Percentiles rank a stretch among this genome's conserved stretches.
These are phyloP conservation scores for Geranium rotundifolium DNA, from an alignment of 345 rosid genomes.

Conservation along the genomic window DNA sequence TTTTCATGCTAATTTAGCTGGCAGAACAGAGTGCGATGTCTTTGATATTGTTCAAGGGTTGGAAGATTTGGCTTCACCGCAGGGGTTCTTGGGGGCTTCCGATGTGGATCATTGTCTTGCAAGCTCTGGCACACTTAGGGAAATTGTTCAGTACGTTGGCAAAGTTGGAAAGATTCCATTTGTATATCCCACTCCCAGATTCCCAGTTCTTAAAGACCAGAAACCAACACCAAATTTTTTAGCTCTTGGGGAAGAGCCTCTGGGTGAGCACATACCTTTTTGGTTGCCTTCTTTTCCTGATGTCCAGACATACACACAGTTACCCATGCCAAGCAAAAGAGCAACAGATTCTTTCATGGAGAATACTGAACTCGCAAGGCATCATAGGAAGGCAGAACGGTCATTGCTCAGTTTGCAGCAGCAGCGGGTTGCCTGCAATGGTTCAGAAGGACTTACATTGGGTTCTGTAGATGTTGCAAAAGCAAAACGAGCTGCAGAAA, in stretches of 20 bases:
- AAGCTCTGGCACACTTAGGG: conserved; percentile 47
- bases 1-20: conserved; percentile 46
- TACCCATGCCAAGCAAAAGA: conserved; percentile 18
- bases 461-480: conserved; percentile 19
- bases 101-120: conserved; percentile 49
- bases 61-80: conserved; percentile 49
- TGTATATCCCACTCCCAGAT: conserved; percentile 48
- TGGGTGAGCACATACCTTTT: conserved; percentile 54
- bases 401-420: conserved; percentile 30
- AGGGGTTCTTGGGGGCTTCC: conserved; percentile 56
- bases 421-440: conserved; percentile 19
- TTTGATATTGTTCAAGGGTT: conserved; percentile 63
- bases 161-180: conserved; percentile 47
- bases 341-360: conserved; percentile 14
- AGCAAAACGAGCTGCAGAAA: conserved; percentile 19
- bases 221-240: conserved; percentile 34
- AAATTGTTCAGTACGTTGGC: conserved; percentile 44
- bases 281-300: conserved; percentile 77
- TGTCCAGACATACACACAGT: conserved; percentile 23
- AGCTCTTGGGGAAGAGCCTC: conserved; percentile 52
- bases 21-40: conserved; percentile 49
- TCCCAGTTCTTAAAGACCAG: conserved; percentile 47
- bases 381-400: conserved; percentile 19
- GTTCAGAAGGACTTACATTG: conserved; percentile 26
- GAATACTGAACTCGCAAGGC: conserved; percentile 21